Percentiles rank a stretch among this genome's conserved stretches.
Evolutionary conservation across 441 rosid species (phyloP).

Genomic region (Pelargonium fulgidum): DNA sequence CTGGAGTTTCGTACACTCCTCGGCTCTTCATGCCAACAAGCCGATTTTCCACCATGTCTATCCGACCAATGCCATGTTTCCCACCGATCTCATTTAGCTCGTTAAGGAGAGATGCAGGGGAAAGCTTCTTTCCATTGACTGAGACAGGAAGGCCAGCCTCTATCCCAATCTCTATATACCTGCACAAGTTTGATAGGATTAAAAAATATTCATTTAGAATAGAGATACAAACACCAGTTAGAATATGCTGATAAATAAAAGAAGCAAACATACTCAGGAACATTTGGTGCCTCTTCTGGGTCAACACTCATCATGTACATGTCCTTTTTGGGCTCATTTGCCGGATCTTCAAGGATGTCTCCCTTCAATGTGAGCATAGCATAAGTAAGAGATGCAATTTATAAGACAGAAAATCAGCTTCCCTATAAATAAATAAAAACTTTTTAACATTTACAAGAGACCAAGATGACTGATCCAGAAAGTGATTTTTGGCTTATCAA

Average conservation of each 20-base stretch:
- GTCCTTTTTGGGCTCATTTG: slow-evolving; percentile 77
- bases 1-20: slow-evolving; percentile 94
- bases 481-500: neutral
- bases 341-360: slow-evolving; percentile 90
- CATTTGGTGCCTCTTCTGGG: slow-evolving; percentile 78
- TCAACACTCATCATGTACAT: slow-evolving; percentile 88
- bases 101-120: slow-evolving; percentile 74
- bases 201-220: neutral
- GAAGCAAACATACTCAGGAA: slow-evolving; percentile 54
- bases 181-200: slow-evolving; percentile 23
- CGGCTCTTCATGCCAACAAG: slow-evolving; percentile 98
- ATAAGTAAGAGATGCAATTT: slow-evolving; percentile 15
- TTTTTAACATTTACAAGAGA: neutral
- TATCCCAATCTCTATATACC: slow-evolving; percentile 66
- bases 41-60: slow-evolving; percentile 90
- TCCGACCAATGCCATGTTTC: slow-evolving; percentile 74
- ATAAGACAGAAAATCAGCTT: too few relatives aligned
- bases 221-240: neutral
- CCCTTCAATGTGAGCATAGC: slow-evolving; percentile 36
- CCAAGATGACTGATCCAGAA: neutral
- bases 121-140: slow-evolving; percentile 60
- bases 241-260: neutral
- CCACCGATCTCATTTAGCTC: slow-evolving; percentile 75
- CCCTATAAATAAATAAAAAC: too few relatives aligned
- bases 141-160: slow-evolving; percentile 70